Evolutionary conservation across 129 eudicot species (phyloP), one percentile per base, ranked within the genome.

Genomic region (Chrysanthemum seticuspe): DNA sequence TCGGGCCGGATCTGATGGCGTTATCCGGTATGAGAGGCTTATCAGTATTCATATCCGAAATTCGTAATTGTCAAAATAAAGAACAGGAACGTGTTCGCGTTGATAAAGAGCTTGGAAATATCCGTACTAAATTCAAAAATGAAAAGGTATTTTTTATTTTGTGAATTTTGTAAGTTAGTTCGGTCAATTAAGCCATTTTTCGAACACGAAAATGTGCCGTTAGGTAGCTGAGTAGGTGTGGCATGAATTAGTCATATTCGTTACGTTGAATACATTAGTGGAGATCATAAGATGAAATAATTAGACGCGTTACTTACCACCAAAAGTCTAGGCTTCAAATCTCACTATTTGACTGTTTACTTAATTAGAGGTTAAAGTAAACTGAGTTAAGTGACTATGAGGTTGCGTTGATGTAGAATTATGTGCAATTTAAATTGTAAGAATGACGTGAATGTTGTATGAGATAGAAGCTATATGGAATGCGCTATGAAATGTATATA

Each of bases 1-100:
- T 36, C 47, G 44, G 44, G 71, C 16, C 67, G 82, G 70, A 72
- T 40, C 47, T 40, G 77, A 94, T 94, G 99, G 96, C 99, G 89
- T 73, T 94, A 54, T 90, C 99, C 11, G 99, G 99, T 48, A 88
- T 94, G 99, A 88, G 99, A 85, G 99, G 99, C 21, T 81, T 94
- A 14, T 94, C 99, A 14, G 96, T 94, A 31, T 94, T 94, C 93
- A 90, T 94, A 45, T 90, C 97, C 63, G 99, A 94, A 82, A 74
- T 94, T 67, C 99, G 99, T 31, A 90, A 90, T 81, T 94, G 99
- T 72, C 97, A 94, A 86, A 90, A 94, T 79, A 94, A 94, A 72
- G 99, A 94, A 71, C 88, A 77, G 69, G 99, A 94, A 59, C 99
- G 99, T 56, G 83, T 88, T 62, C 90, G 99, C 44, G 97, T 94